phyloP scores from a whole-genome alignment of 805 yeast species.

The Pichia occidentalis region DNA sequence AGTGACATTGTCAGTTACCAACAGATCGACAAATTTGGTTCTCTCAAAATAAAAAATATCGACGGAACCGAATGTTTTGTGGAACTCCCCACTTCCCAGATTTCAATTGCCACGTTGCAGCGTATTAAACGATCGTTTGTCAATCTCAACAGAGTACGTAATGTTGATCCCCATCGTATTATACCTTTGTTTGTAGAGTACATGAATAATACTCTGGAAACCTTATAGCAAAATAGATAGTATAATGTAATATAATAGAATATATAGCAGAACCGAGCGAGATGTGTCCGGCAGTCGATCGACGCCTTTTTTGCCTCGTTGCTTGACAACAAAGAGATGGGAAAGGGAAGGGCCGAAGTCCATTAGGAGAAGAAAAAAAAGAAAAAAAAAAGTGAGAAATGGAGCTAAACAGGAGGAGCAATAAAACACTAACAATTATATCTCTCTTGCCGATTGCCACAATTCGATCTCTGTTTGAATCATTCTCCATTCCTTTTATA shows the following conservation, averaged over 20 bases:
- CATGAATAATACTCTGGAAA: constrained; percentile 53
- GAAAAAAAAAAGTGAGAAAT: too few relatives aligned
- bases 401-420: too few relatives aligned
- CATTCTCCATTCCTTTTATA: too few relatives aligned
- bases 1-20: constrained; percentile 57
- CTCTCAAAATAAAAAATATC: constrained; percentile 32
- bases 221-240: constrained; percentile 14
- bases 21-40: constrained; percentile 43
- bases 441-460: too few relatives aligned
- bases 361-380: too few relatives aligned
- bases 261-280: too few relatives aligned
- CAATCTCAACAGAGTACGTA: constrained; percentile 72
- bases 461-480: too few relatives aligned
- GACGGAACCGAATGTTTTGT: constrained; percentile 36
- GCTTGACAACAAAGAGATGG: too few relatives aligned
- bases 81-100: constrained; percentile 52
- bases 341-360: too few relatives aligned
- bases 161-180: constrained; percentile 63
- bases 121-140: constrained; percentile 79
- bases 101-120: constrained; percentile 73
- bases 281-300: too few relatives aligned
- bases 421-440: too few relatives aligned
- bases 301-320: too few relatives aligned
- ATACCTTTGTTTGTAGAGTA: constrained; percentile 72
- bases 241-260: neutral